These are phyloP conservation scores for Telopea speciosissima DNA, from an alignment of 177 flowering plant species.

Conservation along the genomic window DNA sequence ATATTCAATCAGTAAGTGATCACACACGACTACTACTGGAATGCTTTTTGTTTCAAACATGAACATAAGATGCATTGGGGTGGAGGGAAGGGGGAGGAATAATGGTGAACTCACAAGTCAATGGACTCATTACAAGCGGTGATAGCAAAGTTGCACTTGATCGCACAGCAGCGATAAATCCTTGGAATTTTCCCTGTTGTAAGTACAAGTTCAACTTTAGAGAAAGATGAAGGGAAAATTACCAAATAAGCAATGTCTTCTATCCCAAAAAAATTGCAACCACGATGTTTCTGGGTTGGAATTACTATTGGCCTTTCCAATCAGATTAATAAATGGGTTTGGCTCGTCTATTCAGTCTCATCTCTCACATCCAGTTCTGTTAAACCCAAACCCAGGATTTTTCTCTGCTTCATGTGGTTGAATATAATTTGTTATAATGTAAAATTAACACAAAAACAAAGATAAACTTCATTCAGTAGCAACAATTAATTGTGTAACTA, in stretches of 20 bases:
- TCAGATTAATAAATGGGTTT: background rate
- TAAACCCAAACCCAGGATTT: no score
- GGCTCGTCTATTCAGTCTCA: no score
- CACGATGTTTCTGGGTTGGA: no score
- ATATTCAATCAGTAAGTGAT: slow-evolving; percentile 1
- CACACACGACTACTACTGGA: background rate
- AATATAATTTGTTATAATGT: no score
- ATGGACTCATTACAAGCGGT: slow-evolving; percentile 79
- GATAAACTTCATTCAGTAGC: no score
- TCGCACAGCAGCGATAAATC: slow-evolving; percentile 72
- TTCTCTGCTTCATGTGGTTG: no score
- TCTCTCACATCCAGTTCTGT: no score
- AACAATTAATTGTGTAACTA: no score
- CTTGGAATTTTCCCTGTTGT: slow-evolving; percentile 78
- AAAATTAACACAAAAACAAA: no score
- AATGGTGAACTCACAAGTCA: slow-evolving; percentile 52
- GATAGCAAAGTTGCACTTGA: slow-evolving; percentile 74
- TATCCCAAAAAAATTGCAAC: background rate
- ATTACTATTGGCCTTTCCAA: no score
- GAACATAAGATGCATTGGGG: no score
- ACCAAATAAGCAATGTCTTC: background rate
- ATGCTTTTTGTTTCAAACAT: background rate
- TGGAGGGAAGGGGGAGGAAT: background rate
- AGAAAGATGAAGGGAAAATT: background rate
- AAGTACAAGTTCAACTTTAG: background rate